Conservation (phyloP, 371 early-diverging fungal species). For the Lichtheimia ramosa region DNA sequence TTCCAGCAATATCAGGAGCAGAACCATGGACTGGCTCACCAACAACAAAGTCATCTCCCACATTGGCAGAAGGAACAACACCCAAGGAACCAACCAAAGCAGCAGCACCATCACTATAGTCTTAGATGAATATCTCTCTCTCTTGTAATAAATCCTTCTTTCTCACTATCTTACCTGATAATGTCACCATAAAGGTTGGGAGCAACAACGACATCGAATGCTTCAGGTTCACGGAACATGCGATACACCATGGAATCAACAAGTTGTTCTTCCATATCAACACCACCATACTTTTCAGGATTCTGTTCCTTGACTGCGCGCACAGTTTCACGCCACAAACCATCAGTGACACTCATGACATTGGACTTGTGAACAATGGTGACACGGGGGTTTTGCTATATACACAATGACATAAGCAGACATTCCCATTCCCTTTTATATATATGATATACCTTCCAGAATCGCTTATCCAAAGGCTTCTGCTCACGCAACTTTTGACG, state of each 20-base stretch:
- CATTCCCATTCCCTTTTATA: background rate
- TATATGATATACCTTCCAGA: slow-evolving; percentile 55
- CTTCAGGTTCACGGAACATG: slow-evolving; percentile 93
- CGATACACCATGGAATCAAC: slow-evolving; percentile 97
- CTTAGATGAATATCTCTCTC: background rate
- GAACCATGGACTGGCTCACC: slow-evolving; percentile 97
- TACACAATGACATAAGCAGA: background rate
- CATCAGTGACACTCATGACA: slow-evolving; percentile 90
- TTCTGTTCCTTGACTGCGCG: slow-evolving; percentile 72
- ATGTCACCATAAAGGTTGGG: slow-evolving; percentile 97
- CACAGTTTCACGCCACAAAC: slow-evolving; percentile 90
- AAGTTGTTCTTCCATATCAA: slow-evolving; percentile 89
- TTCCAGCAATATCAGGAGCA: slow-evolving; percentile 95
- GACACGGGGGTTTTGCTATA: slow-evolving; percentile 68
- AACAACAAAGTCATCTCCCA: slow-evolving; percentile 89
- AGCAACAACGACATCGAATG: slow-evolving; percentile 92
- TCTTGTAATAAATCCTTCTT: background rate
- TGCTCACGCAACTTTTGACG: slow-evolving; percentile 72
- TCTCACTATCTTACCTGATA: slow-evolving; percentile 49
- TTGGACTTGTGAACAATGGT: slow-evolving; percentile 97
- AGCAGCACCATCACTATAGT: slow-evolving; percentile 85
- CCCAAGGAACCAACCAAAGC: slow-evolving; percentile 94
- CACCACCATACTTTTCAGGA: slow-evolving; percentile 51
- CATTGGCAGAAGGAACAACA: slow-evolving; percentile 92
- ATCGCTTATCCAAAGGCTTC: slow-evolving; percentile 54